phyloP scores from a whole-genome alignment of 495 filamentous ascomycete species.

The Pseudevernia furfuracea region DNA sequence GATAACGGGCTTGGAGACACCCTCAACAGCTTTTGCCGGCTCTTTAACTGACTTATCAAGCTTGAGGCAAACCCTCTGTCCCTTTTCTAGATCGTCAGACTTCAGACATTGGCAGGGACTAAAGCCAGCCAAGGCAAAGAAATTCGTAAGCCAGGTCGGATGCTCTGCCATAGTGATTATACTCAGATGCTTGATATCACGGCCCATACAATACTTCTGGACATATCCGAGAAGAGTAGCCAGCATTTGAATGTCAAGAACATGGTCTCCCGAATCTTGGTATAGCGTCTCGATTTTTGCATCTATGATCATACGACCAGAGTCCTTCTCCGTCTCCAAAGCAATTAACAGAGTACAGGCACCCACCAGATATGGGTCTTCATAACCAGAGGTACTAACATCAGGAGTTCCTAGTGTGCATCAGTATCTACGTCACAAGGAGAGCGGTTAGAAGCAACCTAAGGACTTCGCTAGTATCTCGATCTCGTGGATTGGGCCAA shows the following conservation, averaged over 20 bases:
- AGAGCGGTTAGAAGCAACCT: constrained; percentile 2
- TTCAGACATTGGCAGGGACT: constrained; percentile 6
- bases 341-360: constrained; percentile 5
- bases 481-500: constrained; percentile 5
- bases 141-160: background rate
- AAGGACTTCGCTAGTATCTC: constrained; percentile 4
- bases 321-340: background rate
- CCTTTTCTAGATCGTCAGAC: background rate
- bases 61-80: constrained; percentile 4
- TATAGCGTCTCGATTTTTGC: constrained; percentile 8
- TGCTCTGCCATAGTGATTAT: constrained; percentile 1
- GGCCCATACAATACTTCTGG: constrained; percentile 4
- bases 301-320: constrained; percentile 6
- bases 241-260: constrained; percentile 3
- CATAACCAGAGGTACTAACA: background rate
- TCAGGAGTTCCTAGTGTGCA: background rate
- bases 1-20: background rate
- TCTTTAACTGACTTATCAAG: background rate
- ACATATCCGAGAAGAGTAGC: constrained; percentile 8
- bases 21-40: background rate
- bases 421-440: background rate
- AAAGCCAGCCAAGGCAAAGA: constrained; percentile 1
- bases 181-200: constrained; percentile 8
- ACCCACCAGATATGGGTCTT: background rate
- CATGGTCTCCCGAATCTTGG: constrained; percentile 1